Base-by-base conservation (phyloP, 2,329 filamentous ascomycete genomes). In the Colletotrichum limetticola region DNA sequence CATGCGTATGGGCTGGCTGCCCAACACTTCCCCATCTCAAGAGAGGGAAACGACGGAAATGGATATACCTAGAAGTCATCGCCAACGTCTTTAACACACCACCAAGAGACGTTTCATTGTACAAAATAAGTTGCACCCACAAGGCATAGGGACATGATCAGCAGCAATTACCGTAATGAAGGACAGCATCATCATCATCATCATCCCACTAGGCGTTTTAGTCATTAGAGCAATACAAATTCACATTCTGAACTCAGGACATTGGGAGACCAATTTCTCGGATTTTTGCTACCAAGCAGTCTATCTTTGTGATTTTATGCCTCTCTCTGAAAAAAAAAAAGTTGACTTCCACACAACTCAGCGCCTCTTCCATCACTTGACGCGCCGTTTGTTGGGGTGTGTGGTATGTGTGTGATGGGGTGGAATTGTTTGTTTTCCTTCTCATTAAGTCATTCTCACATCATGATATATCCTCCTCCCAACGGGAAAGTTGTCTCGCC, bases 361-460 rank as follows among this genome's bases (percentile, higher is more conserved):
- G 30, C 42, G 60, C 60, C 60, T 46, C 42, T 64, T 57, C 28
- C 42, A 49, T 65, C 46, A 70, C 66, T 72, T 37, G 42, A 49
- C 16, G 42, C 42, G 42, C 42, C 4, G 42, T 49, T 61, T 55
- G 69, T 26, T 57, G 46, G 22, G 49, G 42, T 32, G 19, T 52
- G 42, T 35, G 37, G 1, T 19, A 28, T 61, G 64, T 59, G 30
- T 73, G 19, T 57, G 42, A 30, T 57, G 24, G 49, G 52, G 35
- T n/a, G 22, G 42, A 22, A 22, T 46, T 60, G 11, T 53, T 64
- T 53, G 49, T 64, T 26, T 65, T 42, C 66, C 66, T 14, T 72
- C 70, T 72, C 71, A 73, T 73, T 73, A 73, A 73, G 71, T 73
- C 71, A 73, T 73, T 73, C 70, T 72, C 70, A 65, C 58, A 37